phyloP scores from a whole-genome alignment of 2,329 filamentous ascomycete species.

The Penicillium sp. region DNA sequence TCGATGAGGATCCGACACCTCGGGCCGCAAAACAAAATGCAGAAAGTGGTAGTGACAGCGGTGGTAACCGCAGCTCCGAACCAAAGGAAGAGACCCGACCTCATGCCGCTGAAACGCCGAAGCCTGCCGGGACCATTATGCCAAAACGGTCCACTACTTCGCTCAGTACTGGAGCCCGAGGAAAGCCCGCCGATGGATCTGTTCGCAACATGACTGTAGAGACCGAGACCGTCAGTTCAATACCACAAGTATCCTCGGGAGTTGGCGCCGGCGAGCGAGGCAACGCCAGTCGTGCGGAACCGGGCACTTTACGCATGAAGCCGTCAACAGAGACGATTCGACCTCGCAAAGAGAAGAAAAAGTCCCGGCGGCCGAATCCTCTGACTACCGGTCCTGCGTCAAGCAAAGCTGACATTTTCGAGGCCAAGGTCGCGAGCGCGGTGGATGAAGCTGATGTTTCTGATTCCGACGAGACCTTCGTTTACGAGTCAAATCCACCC shows the following conservation, averaged over 20 bases:
- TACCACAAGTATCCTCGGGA: slow-evolving; percentile 80
- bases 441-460: slow-evolving; percentile 96
- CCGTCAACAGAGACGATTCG: slow-evolving; percentile 94
- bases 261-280: slow-evolving; percentile 61
- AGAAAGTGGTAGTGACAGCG: slow-evolving; percentile 65
- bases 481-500: slow-evolving; percentile 94
- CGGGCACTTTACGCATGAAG: slow-evolving; percentile 78
- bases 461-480: slow-evolving; percentile 97
- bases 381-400: slow-evolving; percentile 63
- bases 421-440: slow-evolving; percentile 92
- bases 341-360: slow-evolving; percentile 92
- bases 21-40: slow-evolving; percentile 47
- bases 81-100: slow-evolving; percentile 42
- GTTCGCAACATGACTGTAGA: slow-evolving; percentile 94
- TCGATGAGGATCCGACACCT: slow-evolving; percentile 46
- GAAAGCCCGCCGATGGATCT: slow-evolving; percentile 73
- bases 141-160: slow-evolving; percentile 71
- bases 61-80: slow-evolving; percentile 46
- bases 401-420: slow-evolving; percentile 97
- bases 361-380: slow-evolving; percentile 73
- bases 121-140: slow-evolving; percentile 57
- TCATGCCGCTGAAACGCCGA: slow-evolving; percentile 44
- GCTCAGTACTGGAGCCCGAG: slow-evolving; percentile 62
- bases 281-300: slow-evolving; percentile 63
- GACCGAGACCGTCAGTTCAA: slow-evolving; percentile 91